phyloP scores from a whole-genome alignment of 441 rosid species.

The Corymbia calophylla region DNA sequence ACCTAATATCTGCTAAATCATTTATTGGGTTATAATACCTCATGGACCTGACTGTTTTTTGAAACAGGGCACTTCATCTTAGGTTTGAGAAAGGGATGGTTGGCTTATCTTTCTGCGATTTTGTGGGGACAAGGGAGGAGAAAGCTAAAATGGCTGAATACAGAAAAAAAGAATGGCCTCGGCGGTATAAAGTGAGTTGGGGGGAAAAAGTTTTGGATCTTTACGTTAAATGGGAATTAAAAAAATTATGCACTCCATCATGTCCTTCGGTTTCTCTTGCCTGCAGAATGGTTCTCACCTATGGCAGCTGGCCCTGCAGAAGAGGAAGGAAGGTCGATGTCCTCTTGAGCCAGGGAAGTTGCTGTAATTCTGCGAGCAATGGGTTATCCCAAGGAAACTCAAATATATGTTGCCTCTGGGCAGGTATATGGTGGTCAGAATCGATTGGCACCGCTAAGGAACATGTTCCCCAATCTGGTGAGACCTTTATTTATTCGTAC shows the following conservation, averaged over 20 bases:
- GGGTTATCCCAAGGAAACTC: constrained; percentile 98
- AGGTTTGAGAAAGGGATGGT: constrained; percentile 99
- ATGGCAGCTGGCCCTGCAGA: constrained; percentile 89
- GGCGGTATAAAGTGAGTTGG: constrained; percentile 77
- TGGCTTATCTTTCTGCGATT: constrained; percentile 93
- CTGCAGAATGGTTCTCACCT: constrained; percentile 96
- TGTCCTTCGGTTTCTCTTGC: not conserved
- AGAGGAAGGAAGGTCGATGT: constrained; percentile 97
- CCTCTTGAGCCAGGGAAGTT: constrained; percentile 99
- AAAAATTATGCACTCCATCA: not conserved
- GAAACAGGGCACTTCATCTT: constrained; percentile 94
- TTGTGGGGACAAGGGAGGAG: constrained; percentile 97
- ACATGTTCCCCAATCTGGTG: constrained; percentile 98
- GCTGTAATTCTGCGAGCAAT: constrained; percentile 95
- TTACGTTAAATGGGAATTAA: not conserved
- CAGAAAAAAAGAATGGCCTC: constrained; percentile 96
- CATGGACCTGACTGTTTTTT: constrained; percentile 2
- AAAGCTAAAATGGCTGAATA: constrained; percentile 91
- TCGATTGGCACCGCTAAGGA: constrained; percentile 96
- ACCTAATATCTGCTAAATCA: constrained; percentile 9
- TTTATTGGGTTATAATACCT: not conserved
- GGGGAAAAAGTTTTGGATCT: not conserved
- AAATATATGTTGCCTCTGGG: constrained; percentile 98
- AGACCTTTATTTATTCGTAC: not conserved
- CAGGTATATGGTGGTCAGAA: constrained; percentile 98